Conservation (phyloP, 352 stramenopile species). For the Hyaloperonospora brassicae region DNA sequence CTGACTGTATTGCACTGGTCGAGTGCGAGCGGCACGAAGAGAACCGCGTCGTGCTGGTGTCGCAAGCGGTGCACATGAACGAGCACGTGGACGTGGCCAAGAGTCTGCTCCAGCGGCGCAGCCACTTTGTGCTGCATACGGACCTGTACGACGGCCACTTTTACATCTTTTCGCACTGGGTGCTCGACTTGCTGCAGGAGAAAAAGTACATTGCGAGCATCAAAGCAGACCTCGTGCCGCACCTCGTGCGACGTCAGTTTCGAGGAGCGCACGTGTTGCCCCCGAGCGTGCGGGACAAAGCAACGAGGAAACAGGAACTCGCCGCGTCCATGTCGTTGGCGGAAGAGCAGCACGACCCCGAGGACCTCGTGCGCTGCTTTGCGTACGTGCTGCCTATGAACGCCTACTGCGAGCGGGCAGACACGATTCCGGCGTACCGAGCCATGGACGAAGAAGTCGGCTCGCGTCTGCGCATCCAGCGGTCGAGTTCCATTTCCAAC, state of each 20-base stretch:
- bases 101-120: constrained; percentile 62
- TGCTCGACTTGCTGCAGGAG: constrained; percentile 64
- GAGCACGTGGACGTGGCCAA: constrained; percentile 76
- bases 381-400: constrained; percentile 64
- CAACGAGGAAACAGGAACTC: constrained; percentile 47
- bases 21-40: constrained; percentile 37
- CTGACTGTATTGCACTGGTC: constrained; percentile 67
- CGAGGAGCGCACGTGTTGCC: constrained; percentile 48
- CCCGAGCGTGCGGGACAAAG: constrained; percentile 47
- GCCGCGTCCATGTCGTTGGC: constrained; percentile 55
- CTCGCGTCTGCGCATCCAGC: constrained; percentile 56
- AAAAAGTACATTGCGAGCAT: constrained; percentile 84
- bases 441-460: constrained; percentile 71
- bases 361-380: constrained; percentile 71
- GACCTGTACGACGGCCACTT: constrained; percentile 79
- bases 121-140: constrained; percentile 66
- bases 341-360: constrained; percentile 37
- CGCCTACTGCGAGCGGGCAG: constrained; percentile 70
- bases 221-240: constrained; percentile 72
- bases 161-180: constrained; percentile 83
- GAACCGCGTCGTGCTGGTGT: constrained; percentile 59
- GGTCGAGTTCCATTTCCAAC: constrained; percentile 43
- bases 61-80: constrained; percentile 72
- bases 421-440: constrained; percentile 63
- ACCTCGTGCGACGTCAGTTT: constrained; percentile 74